Evolutionary conservation across 2,329 filamentous ascomycete genomes (phyloP), one percentile per base, ranked within the genome.

Genomic region (Rachicladosporium sp.): DNA sequence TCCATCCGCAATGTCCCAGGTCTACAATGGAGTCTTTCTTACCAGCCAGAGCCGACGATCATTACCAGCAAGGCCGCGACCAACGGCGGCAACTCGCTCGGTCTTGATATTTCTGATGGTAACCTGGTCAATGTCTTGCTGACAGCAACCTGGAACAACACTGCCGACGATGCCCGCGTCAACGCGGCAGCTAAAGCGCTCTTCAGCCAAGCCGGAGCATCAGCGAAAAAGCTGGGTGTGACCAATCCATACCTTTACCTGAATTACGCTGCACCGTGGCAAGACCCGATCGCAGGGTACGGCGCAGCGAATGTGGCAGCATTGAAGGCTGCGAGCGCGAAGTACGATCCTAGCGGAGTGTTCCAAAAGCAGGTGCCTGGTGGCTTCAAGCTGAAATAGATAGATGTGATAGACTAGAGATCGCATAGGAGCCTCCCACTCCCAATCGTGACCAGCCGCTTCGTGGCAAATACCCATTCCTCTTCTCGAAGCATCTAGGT

Each of bases 331-430:
- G 54, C 57, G 5, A 59, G 55, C 37, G 50, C 45, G 47, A 51
- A 52, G 43, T 63, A 63, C 44, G 60, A 64, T 47, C 57, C 59
- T 0, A 31, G 37, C 11, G 47, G 49, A 3, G 35, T 64, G 6
- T 64, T 63, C 38, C 60, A 62, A 46, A 55, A 46, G 30, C 49
- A 46, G 31, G 50, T 58, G 10, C 56, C 58, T 4, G 60, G 60
- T 6, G 56, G 58, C 10, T 62, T 62, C 44, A 63, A 62, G 49
- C 35, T 38, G 11, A 19, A 19, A 19, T 19, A 19, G 15, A 19
- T 19, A 19, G 15, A 19, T 19, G 15, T 19, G 15, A 19, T 19
- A 19, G 15, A 19, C 15, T 19, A 19, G 15, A 19, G 3, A 19
- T 19, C 15, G 15, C 15, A 19, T 19, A 5, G 15, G 15, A 3